Percentiles rank a stretch among this genome's conserved stretches.
phyloP scores from a whole-genome alignment of 2,329 filamentous ascomycete genomes.

The Alternaria sp. region DNA sequence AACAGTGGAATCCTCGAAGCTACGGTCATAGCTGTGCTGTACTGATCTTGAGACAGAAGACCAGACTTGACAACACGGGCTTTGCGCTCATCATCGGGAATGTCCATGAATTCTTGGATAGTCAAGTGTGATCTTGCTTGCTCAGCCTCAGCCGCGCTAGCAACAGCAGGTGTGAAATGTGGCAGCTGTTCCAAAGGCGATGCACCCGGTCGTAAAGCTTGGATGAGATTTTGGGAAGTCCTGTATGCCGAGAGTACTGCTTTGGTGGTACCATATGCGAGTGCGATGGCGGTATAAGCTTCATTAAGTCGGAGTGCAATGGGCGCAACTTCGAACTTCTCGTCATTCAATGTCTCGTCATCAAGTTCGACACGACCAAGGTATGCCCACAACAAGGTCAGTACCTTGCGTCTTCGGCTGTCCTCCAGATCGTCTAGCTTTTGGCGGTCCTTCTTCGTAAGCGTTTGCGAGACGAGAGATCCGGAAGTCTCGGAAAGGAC shows the following conservation, averaged over 20 bases:
- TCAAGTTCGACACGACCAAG: constrained; percentile 86
- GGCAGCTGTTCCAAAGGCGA: constrained; percentile 93
- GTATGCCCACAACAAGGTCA: constrained; percentile 94
- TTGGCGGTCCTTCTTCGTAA: constrained; percentile 77
- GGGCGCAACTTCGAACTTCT: constrained; percentile 89
- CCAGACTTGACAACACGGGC: constrained; percentile 73
- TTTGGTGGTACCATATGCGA: constrained; percentile 84
- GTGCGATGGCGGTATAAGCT: constrained; percentile 83
- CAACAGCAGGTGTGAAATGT: constrained; percentile 73
- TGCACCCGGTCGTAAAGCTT: constrained; percentile 82
- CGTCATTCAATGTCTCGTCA: constrained; percentile 76
- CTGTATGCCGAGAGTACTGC: constrained; percentile 85
- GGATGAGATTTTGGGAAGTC: constrained; percentile 85
- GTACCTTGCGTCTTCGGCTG: constrained; percentile 80
- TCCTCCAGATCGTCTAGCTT: constrained; percentile 83
- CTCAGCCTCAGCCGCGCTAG: constrained; percentile 74
- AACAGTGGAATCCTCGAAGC: constrained; percentile 86
- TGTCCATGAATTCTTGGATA: constrained; percentile 87
- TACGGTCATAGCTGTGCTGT: constrained; percentile 76
- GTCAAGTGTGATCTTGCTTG: constrained; percentile 69
- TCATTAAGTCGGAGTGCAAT: constrained; percentile 86
- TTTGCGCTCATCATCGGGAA: constrained; percentile 77
- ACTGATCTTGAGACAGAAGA: constrained; percentile 78
- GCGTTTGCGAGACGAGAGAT: constrained; percentile 62
- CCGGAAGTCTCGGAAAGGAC: constrained; percentile 70